A percentile compares a stretch with the other conserved stretches of the same genome.
Evolutionary conservation across 345 rosid species (phyloP).

Genomic region (Eucalyptus pumila): DNA sequence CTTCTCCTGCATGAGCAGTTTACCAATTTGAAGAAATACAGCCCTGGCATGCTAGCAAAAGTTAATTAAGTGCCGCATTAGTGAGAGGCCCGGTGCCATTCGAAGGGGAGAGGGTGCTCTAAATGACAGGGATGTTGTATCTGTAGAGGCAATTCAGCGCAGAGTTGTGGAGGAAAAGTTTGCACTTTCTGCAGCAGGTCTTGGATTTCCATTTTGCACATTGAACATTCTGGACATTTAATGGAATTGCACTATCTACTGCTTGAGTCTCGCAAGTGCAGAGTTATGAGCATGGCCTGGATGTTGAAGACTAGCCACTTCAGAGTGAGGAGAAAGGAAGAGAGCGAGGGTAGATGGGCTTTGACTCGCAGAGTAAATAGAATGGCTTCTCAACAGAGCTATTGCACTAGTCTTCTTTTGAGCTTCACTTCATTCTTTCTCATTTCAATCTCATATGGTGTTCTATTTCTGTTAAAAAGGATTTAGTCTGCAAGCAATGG

Average conservation of each 20-base stretch:
- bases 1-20: background rate
- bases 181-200: background rate
- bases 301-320: background rate
- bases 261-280: background rate
- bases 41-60: background rate
- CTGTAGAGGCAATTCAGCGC: background rate
- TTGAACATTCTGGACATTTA: background rate
- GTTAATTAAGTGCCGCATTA: background rate
- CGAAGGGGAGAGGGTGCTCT: background rate
- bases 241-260: background rate
- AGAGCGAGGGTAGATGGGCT: background rate
- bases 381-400: background rate
- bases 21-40: background rate
- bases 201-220: background rate
- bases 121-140: background rate
- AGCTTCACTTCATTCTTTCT: background rate
- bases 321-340: background rate
- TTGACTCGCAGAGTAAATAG: background rate
- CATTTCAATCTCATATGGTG: background rate
- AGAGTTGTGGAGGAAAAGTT: background rate
- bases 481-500: background rate
- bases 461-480: background rate
- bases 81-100: background rate
- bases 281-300: background rate
- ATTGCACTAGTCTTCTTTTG: background rate